Evolutionary conservation across 2,329 filamentous ascomycete species (phyloP).

Genomic region (Sporothrix variecibatus): DNA sequence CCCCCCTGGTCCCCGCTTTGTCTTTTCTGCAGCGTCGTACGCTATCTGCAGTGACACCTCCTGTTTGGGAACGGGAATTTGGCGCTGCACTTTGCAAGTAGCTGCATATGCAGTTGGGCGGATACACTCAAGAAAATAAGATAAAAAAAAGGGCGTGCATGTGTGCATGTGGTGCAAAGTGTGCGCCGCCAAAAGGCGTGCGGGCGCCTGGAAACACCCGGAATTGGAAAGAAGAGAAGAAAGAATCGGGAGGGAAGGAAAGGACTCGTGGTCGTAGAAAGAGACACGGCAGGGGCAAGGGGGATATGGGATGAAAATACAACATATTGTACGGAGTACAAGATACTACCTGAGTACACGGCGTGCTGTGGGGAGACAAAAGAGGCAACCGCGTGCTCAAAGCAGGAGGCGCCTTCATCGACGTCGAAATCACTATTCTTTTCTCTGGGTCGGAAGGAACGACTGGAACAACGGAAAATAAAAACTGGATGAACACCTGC

Average conservation of each 20-base stretch:
- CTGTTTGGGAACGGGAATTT: slow-evolving; percentile 19
- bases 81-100: slow-evolving; percentile 12
- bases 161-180: background rate
- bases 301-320: background rate
- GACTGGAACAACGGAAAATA: background rate
- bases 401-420: background rate
- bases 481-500: slow-evolving; percentile 18
- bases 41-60: slow-evolving; percentile 21
- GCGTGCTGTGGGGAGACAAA: background rate
- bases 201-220: background rate
- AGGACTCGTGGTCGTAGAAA: background rate
- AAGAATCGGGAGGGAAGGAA: background rate
- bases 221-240: background rate
- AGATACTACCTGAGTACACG: background rate
- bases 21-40: slow-evolving; percentile 8
- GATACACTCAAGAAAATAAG: background rate
- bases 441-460: background rate
- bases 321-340: background rate
- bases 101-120: slow-evolving; percentile 16
- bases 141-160: background rate
- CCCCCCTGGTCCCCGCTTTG: slow-evolving; percentile 8
- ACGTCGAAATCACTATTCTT: background rate
- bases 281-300: background rate
- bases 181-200: background rate
- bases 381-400: slow-evolving; percentile 6